These are phyloP conservation scores for Dictyostelium intermedium DNA, from an alignment of 78 protist genomes.

Conservation along the genomic window DNA sequence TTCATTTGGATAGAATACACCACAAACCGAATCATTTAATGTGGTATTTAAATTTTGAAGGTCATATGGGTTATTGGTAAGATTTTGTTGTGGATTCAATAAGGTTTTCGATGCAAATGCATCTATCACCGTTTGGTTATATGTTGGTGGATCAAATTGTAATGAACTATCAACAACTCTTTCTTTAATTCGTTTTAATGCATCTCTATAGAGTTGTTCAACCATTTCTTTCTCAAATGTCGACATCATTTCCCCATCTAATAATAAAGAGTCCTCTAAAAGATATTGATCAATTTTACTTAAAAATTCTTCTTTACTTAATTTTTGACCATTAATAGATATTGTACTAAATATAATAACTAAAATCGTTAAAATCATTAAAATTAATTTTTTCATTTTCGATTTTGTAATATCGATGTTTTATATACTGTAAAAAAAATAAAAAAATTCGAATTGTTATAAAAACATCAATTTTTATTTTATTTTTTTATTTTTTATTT, in stretches of 20 bases:
- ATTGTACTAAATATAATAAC: no score
- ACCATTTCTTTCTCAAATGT: neutral
- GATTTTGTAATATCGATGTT: no score
- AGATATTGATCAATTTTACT: neutral
- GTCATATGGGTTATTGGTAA: constrained; percentile 70
- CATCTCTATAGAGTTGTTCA: neutral
- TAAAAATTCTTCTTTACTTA: constrained; percentile 4
- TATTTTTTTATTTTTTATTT: no score
- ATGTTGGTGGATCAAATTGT: constrained; percentile 66
- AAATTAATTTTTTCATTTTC: no score
- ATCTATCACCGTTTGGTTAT: constrained; percentile 80
- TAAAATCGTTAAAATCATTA: no score
- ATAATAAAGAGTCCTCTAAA: neutral
- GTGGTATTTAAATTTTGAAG: constrained; percentile 33
- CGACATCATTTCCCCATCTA: neutral
- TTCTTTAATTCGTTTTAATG: constrained; percentile 35
- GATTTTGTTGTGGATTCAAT: constrained; percentile 51
- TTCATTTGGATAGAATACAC: constrained; percentile 45
- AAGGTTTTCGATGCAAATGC: constrained; percentile 74
- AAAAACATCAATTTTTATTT: no score
- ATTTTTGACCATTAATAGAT: neutral
- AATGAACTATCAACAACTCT: neutral
- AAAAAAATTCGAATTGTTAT: no score
- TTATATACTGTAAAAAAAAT: no score
- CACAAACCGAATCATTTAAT: constrained; percentile 73